Conservation (phyloP, 768 basidiomycete genomes). For the Tylopilus vinaceipallidus region DNA sequence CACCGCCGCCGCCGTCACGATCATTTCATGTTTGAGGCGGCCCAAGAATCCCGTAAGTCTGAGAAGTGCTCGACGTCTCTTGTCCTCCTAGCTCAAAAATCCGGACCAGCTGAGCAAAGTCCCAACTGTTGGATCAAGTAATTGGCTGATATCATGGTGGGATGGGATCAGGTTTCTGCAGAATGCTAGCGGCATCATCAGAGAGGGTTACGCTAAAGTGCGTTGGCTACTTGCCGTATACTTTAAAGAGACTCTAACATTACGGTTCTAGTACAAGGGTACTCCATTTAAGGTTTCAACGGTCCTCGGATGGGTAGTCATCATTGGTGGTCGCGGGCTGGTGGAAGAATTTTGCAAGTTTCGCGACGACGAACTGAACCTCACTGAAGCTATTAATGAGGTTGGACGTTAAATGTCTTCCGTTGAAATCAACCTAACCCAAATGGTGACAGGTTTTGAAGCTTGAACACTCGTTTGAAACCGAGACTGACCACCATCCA, state of each 20-base stretch:
- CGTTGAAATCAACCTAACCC: neutral
- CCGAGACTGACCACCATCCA: slow-evolving; percentile 16
- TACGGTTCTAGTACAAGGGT: slow-evolving; percentile 23
- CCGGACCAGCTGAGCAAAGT: slow-evolving; percentile 22
- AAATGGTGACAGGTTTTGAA: slow-evolving; percentile 31
- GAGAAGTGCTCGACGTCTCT: neutral
- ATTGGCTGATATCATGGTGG: slow-evolving; percentile 27
- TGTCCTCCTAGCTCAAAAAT: neutral
- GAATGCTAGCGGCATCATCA: slow-evolving; percentile 19
- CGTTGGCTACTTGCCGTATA: neutral
- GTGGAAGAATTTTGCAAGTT: slow-evolving; percentile 41
- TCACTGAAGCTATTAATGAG: slow-evolving; percentile 20
- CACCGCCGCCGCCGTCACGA: neutral
- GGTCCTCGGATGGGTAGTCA: too few relatives aligned
- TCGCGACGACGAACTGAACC: slow-evolving; percentile 38
- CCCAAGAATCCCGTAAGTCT: neutral
- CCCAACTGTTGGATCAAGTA: slow-evolving; percentile 27
- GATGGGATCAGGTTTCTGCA: slow-evolving; percentile 15
- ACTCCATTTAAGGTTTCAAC: neutral
- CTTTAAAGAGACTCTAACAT: neutral
- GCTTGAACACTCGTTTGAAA: slow-evolving; percentile 36
- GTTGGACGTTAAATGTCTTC: neutral
- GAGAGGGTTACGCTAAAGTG: slow-evolving; percentile 33
- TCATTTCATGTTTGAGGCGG: neutral
- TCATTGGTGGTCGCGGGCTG: slow-evolving; percentile 11